Evolutionary conservation across 2,329 filamentous ascomycete genomes (phyloP).

Genomic region (Clonostachys rhizophaga): DNA sequence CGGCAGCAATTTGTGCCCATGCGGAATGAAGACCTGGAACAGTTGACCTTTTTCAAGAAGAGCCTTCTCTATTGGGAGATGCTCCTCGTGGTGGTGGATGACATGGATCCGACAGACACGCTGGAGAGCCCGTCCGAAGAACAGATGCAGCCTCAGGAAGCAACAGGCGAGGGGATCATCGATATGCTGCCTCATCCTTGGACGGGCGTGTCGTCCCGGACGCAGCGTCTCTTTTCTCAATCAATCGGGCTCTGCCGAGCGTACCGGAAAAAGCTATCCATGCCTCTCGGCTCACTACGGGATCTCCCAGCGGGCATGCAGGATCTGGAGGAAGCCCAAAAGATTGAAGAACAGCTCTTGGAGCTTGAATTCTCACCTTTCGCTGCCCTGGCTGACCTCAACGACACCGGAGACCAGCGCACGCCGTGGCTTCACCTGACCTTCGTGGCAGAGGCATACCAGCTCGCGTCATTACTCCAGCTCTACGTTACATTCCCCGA

Average conservation of each 20-base stretch:
- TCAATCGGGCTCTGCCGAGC: slow-evolving; percentile 26
- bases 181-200: slow-evolving; percentile 23
- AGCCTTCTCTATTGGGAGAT: slow-evolving; percentile 33
- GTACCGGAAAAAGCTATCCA: slow-evolving; percentile 17
- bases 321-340: slow-evolving; percentile 23
- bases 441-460: slow-evolving; percentile 28
- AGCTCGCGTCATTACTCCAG: slow-evolving; percentile 26
- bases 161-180: slow-evolving; percentile 3
- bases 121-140: slow-evolving; percentile 7
- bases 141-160: slow-evolving; percentile 2
- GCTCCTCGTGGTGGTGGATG: slow-evolving; percentile 27
- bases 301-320: slow-evolving; percentile 14
- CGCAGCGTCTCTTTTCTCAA: slow-evolving; percentile 24
- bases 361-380: slow-evolving; percentile 17
- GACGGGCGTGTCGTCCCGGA: slow-evolving; percentile 26
- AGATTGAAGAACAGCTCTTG: slow-evolving; percentile 24
- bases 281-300: slow-evolving; percentile 11
- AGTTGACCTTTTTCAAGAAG: slow-evolving; percentile 28
- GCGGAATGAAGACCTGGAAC: slow-evolving; percentile 13
- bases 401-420: slow-evolving; percentile 17
- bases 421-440: slow-evolving; percentile 21
- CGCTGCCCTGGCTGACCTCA: slow-evolving; percentile 6
- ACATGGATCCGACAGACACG: slow-evolving; percentile 4
- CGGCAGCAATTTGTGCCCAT: slow-evolving; percentile 9
- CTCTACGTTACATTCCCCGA: slow-evolving; percentile 32